phyloP scores from a whole-genome alignment of 257 asterid species.

The Nicotiana knightiana region DNA sequence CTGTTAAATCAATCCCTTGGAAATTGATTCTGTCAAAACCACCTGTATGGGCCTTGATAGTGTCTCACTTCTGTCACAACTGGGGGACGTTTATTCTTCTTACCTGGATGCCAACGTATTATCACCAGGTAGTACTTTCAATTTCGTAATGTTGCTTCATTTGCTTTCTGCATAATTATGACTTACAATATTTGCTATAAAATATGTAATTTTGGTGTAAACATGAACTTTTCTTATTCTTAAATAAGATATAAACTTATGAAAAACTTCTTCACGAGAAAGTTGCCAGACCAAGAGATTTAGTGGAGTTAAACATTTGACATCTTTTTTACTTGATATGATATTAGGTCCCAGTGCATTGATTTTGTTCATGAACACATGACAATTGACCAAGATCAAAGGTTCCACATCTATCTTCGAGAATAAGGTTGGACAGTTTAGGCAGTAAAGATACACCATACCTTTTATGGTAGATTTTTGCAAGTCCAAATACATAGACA shows the following conservation, averaged over 20 bases:
- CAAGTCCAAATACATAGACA: no score
- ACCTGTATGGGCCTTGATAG: constrained; percentile 88
- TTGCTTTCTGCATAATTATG: not conserved
- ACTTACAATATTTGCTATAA: not conserved
- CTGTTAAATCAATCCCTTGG: constrained; percentile 89
- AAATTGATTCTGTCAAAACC: constrained; percentile 64
- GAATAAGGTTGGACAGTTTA: no score
- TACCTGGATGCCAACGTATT: constrained; percentile 97
- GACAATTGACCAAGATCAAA: not conserved
- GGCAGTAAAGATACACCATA: no score
- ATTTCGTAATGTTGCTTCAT: not conserved
- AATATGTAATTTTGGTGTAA: not conserved
- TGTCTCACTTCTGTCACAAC: constrained; percentile 84
- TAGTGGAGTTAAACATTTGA: not conserved
- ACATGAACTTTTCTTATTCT: not conserved
- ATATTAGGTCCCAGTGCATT: not conserved
- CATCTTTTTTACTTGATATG: not conserved
- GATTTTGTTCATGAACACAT: not conserved
- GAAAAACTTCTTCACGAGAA: not conserved
- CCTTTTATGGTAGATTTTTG: no score
- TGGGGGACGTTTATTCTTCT: constrained; percentile 95
- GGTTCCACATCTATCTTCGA: not conserved
- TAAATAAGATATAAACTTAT: not conserved
- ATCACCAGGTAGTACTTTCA: constrained; percentile 60
- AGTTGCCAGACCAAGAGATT: not conserved